Evolutionary conservation across 2,329 filamentous ascomycete genomes (phyloP), one percentile per base, ranked within the genome.

Genomic region (Stemphylium lycopersici): DNA sequence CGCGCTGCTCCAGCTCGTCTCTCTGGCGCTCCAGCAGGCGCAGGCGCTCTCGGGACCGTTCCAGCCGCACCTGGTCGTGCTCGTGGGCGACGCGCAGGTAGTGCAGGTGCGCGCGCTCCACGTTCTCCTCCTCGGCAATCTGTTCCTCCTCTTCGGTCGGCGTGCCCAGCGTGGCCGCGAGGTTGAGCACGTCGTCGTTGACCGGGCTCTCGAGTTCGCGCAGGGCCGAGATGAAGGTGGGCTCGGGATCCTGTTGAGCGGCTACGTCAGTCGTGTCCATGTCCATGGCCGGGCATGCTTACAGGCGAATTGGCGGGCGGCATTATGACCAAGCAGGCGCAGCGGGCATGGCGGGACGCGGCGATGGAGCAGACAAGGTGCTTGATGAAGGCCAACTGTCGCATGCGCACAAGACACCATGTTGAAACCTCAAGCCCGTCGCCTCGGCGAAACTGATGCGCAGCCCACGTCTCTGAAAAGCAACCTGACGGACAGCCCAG

Each of bases 151-250:
- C 20, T 16, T 40, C 46, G 16, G 57, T 33, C 15, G 75, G 73
- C 16, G 76, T 79, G 57, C 77, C 78, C 38, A 83, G 74, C 36
- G 81, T 82, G 34, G 79, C 71, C 45, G 82, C 79, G 53, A 83
- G 76, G 62, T 82, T 79, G 50, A 80, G 76, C 18, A 72, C 67
- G 59, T 70, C 65, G 37, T 67, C 62, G 59, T 67, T 65, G 36
- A 81, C 78, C 42, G 82, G 78, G 62, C 77, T 80, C 62, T 80
- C 75, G 55, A 82, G 73, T 49, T 76, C 71, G 62, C 75, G 77
- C 54, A 80, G 73, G 51, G 78, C 77, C 48, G 79, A 80, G 36
- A 81, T 74, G 61, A 84, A 83, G 33, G 67, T 70, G 40, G 69
- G 66, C 48, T 72, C 66, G 42, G 61, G 37, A 52, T 69, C 66